A percentile compares a stretch with the other conserved stretches of the same genome.
Conservation (phyloP, 106 monocot species). For the Dioscorea zingiberensis region DNA sequence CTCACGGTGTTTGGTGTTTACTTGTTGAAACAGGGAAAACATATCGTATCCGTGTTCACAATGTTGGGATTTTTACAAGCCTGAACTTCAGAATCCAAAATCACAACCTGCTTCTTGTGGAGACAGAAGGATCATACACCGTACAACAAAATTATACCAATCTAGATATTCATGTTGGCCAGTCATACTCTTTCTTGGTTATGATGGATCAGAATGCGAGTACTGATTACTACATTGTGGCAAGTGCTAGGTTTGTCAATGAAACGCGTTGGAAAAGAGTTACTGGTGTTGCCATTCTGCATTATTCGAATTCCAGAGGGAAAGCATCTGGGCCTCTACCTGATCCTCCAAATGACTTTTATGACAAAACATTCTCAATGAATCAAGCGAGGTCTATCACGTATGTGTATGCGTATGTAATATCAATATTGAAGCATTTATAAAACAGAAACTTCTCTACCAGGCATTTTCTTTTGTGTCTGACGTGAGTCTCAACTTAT, state of each 20-base stretch:
- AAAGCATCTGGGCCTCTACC: constrained; percentile 10
- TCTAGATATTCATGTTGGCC: constrained; percentile 9
- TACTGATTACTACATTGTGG: constrained; percentile 10
- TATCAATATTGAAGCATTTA: too few relatives aligned
- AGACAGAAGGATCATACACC: constrained; percentile 16
- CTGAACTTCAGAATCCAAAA: constrained; percentile 7
- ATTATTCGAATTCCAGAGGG: constrained; percentile 7
- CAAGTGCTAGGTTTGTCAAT: constrained; percentile 11
- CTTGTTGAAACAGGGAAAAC: constrained; percentile 7
- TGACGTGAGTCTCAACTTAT: too few relatives aligned
- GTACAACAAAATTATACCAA: constrained; percentile 6
- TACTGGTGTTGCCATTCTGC: constrained; percentile 8
- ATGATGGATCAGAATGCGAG: constrained; percentile 8
- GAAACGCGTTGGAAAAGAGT: constrained; percentile 1
- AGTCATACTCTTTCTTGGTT: constrained; percentile 12
- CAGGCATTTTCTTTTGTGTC: too few relatives aligned
- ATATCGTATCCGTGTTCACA: constrained; percentile 6
- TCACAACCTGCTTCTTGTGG: constrained; percentile 8
- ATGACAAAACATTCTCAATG: constrained; percentile 3
- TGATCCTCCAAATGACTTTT: constrained; percentile 6
- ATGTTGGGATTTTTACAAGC: constrained; percentile 2
- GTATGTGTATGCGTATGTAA: too few relatives aligned
- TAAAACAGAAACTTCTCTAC: too few relatives aligned
- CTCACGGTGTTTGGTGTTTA: too few relatives aligned
- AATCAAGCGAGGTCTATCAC: constrained; percentile 10